Conservation (phyloP, 176 grass and related monocot genomes). For the Melocanna baccifera region DNA sequence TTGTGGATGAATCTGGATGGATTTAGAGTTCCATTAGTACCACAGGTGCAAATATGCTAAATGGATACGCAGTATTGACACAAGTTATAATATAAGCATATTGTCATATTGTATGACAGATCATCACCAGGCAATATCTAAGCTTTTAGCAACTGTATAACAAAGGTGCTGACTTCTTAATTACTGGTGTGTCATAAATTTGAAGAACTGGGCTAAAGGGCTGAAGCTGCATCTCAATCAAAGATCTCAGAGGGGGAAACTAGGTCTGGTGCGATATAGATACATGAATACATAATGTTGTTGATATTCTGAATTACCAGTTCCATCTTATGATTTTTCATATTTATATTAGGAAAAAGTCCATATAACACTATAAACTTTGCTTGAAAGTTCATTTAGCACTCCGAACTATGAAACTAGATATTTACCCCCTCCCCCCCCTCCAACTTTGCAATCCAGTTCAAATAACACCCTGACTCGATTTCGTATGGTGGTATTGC, state of each 20-base stretch:
- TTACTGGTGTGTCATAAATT: not conserved
- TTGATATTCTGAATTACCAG: not conserved
- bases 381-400: no score
- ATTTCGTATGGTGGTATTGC: no score
- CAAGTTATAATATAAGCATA: not conserved
- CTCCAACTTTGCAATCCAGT: no score
- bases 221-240: not conserved
- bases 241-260: not conserved
- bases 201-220: not conserved
- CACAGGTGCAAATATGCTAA: not conserved
- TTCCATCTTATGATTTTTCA: not conserved
- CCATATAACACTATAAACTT: no score
- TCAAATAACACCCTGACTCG: no score
- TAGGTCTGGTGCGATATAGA: not conserved
- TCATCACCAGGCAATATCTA: not conserved
- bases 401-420: no score
- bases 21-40: constrained; percentile 26
- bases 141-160: not conserved
- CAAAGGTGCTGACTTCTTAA: not conserved
- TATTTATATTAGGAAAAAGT: not conserved
- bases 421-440: no score
- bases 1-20: constrained; percentile 59
- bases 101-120: not conserved
- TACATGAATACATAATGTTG: not conserved
- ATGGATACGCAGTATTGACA: not conserved